A percentile compares a stretch with the other conserved stretches of the same genome.
Conservation (phyloP, 1,284 basidiomycete genomes). For the Tilletia horrida region DNA sequence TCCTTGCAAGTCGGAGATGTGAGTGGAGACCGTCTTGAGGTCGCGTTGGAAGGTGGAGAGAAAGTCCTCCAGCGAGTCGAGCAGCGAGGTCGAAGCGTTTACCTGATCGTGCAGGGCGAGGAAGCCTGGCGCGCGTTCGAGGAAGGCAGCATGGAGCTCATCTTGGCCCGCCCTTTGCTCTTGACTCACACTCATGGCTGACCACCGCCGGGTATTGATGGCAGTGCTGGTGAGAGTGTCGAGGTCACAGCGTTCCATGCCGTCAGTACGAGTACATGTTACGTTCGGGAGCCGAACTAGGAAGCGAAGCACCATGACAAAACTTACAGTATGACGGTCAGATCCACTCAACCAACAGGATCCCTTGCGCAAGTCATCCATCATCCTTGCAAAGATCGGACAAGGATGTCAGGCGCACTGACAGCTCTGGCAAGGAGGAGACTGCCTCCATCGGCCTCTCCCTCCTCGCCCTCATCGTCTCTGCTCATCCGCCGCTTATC, state of each 20-base stretch:
- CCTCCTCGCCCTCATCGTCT: not conserved
- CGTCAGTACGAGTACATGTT: too few species aligned
- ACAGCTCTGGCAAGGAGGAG: not conserved
- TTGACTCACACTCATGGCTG: not conserved
- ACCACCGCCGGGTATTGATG: not conserved
- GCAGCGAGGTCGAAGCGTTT: slow-evolving; percentile 60
- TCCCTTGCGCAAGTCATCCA: too few species aligned
- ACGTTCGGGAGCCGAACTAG: not conserved
- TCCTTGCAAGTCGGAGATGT: slow-evolving; percentile 87
- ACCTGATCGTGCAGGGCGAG: slow-evolving; percentile 63
- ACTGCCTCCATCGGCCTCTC: not conserved
- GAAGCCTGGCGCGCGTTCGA: slow-evolving; percentile 21
- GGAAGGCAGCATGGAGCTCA: slow-evolving; percentile 19
- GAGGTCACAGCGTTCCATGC: not conserved
- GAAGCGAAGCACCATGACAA: not conserved
- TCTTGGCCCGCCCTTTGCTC: not conserved
- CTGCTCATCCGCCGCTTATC: too few species aligned
- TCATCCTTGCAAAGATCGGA: too few species aligned
- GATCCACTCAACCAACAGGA: too few species aligned
- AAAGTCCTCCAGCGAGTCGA: slow-evolving; percentile 82
- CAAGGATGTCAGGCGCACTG: not conserved
- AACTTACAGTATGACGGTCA: too few species aligned
- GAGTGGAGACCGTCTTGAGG: slow-evolving; percentile 84
- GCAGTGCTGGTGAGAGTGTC: not conserved
- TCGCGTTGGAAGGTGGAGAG: slow-evolving; percentile 92